These are phyloP conservation scores for Tilletia walkeri DNA, from an alignment of 1,284 basidiomycete genomes.

Conservation along the genomic window DNA sequence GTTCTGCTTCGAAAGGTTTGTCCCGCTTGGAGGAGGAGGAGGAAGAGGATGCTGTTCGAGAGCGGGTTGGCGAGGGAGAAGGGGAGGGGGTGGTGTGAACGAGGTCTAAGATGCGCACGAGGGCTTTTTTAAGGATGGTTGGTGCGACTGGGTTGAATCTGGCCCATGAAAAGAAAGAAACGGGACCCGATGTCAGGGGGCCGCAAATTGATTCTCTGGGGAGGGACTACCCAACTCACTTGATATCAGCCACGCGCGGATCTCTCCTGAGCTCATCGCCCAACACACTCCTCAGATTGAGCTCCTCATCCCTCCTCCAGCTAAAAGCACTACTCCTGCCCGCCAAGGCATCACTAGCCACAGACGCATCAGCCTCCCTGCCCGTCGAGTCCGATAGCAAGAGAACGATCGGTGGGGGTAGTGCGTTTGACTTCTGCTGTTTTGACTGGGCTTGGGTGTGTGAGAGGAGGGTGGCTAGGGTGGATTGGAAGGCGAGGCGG, in stretches of 20 bases:
- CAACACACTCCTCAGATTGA: constrained; percentile 69
- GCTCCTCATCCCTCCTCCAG: constrained; percentile 53
- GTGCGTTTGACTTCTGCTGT: background rate
- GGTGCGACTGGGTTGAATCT: constrained; percentile 82
- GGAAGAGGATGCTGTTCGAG: background rate
- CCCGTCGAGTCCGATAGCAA: constrained; percentile 69
- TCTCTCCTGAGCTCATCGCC: constrained; percentile 65
- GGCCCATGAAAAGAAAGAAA: background rate
- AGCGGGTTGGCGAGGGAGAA: too few species aligned
- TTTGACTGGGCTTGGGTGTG: constrained; percentile 19
- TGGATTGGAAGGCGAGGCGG: constrained; percentile 71
- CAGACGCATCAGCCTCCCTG: background rate
- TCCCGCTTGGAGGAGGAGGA: background rate
- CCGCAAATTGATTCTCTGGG: too few species aligned
- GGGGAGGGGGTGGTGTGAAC: constrained; percentile 13
- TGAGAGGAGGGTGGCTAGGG: constrained; percentile 58
- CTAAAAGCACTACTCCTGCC: constrained; percentile 56
- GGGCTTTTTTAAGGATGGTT: constrained; percentile 76
- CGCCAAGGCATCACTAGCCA: constrained; percentile 58
- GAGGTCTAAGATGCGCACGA: constrained; percentile 60
- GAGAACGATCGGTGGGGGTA: constrained; percentile 68
- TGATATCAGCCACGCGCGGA: constrained; percentile 71
- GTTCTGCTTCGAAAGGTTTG: constrained; percentile 6
- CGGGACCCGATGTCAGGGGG: too few species aligned
- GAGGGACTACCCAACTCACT: constrained; percentile 52